Conservation (phyloP, 306 rosid genomes). For the Glycine latifolia region DNA sequence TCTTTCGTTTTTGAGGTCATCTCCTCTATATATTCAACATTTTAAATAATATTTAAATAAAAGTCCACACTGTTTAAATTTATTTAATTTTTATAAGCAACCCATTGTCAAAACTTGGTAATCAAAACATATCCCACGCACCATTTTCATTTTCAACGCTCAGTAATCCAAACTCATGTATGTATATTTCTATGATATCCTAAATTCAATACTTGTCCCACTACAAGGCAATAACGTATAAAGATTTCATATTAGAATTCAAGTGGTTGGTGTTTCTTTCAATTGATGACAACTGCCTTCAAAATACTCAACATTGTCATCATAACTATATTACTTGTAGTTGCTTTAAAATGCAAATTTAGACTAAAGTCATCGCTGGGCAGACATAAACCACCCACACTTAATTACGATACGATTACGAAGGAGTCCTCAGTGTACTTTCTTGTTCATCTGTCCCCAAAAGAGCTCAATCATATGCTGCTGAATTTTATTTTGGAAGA, state of each 20-base stretch:
- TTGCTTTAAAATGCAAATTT: slow-evolving; percentile 7
- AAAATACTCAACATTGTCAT: slow-evolving; percentile 13
- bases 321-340: background rate
- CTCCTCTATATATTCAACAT: background rate
- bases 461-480: background rate
- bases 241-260: background rate
- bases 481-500: background rate
- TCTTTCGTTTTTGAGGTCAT: background rate
- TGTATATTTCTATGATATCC: background rate
- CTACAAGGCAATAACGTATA: background rate
- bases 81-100: background rate
- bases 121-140: background rate
- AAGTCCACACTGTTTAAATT: background rate
- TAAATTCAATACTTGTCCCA: background rate
- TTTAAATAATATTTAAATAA: background rate
- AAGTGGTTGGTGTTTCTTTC: slow-evolving; percentile 9
- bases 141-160: background rate
- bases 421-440: background rate
- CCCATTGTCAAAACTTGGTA: background rate
- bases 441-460: background rate
- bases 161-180: background rate
- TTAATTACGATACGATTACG: background rate
- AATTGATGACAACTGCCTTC: background rate
- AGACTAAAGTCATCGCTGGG: background rate
- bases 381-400: background rate